phyloP scores from a whole-genome alignment of 116 monocot species.

The Papilionanthe hybrid region DNA sequence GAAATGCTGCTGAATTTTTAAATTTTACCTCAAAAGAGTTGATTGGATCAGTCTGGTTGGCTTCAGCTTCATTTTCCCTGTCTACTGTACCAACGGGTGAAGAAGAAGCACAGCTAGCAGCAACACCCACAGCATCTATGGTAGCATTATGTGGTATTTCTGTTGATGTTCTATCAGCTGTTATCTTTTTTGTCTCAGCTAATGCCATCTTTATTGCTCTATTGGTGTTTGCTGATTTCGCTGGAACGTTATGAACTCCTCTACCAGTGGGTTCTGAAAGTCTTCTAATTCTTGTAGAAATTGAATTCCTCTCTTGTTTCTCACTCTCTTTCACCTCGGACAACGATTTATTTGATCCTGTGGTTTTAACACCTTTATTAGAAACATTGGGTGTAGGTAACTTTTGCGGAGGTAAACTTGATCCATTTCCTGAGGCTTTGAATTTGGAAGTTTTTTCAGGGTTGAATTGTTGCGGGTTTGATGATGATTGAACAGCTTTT shows the following conservation, averaged over 20 bases:
- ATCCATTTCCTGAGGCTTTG: constrained; percentile 36
- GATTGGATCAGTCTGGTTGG: constrained; percentile 13
- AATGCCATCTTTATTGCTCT: constrained; percentile 13
- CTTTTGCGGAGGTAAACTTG: constrained; percentile 36
- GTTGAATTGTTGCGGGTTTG: constrained; percentile 26
- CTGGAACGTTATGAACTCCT: background rate
- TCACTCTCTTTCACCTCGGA: constrained; percentile 41
- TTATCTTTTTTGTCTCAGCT: constrained; percentile 13
- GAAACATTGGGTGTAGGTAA: constrained; percentile 28
- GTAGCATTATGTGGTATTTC: constrained; percentile 19
- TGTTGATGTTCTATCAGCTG: background rate
- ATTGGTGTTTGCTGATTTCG: background rate
- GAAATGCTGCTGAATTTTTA: background rate
- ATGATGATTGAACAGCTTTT: constrained; percentile 21
- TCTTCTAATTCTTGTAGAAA: constrained; percentile 28
- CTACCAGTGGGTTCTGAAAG: constrained; percentile 44
- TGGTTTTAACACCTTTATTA: constrained; percentile 24
- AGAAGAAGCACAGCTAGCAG: constrained; percentile 39
- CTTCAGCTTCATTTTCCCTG: constrained; percentile 7
- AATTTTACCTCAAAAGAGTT: constrained; percentile 6
- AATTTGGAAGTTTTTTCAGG: constrained; percentile 52
- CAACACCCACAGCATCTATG: constrained; percentile 28
- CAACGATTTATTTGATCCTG: constrained; percentile 36
- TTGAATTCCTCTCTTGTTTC: constrained; percentile 21
- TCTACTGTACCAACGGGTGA: constrained; percentile 27